A percentile compares a stretch with the other conserved stretches of the same genome.
phyloP scores from a whole-genome alignment of 306 rosid genomes.

The Cucumis cinereus region DNA sequence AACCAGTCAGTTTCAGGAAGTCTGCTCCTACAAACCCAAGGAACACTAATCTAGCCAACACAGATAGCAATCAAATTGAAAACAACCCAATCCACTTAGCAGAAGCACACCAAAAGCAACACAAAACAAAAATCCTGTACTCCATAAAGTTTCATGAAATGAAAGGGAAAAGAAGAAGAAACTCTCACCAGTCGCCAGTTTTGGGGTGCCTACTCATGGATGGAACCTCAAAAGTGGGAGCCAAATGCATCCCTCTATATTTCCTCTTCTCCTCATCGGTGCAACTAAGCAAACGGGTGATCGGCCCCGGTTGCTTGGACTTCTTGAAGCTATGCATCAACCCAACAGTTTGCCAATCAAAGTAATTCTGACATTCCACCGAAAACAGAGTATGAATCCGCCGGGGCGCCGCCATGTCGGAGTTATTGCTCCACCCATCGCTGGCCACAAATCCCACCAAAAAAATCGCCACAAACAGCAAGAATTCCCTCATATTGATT shows the following conservation, averaged over 20 bases:
- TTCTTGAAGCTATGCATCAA: constrained; percentile 70
- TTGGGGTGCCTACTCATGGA: constrained; percentile 93
- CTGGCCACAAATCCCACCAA: constrained; percentile 20
- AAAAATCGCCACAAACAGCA: constrained; percentile 19
- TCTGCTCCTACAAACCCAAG: constrained; percentile 27
- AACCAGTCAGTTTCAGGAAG: constrained; percentile 90
- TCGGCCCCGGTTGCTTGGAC: constrained; percentile 83
- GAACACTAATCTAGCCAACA: neutral
- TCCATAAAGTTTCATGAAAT: neutral
- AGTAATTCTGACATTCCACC: constrained; percentile 95
- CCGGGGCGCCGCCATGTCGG: constrained; percentile 38
- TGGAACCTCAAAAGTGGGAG: constrained; percentile 93
- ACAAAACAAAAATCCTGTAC: neutral
- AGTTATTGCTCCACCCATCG: constrained; percentile 17
- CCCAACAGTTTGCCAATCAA: constrained; percentile 99
- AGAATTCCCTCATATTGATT: constrained; percentile 36
- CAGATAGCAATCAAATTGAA: neutral
- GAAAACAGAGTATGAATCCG: constrained; percentile 90
- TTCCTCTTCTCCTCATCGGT: constrained; percentile 85
- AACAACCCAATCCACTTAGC: neutral
- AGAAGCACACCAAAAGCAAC: neutral
- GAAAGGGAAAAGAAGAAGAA: neutral
- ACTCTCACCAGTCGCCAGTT: constrained; percentile 84
- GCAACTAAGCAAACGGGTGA: constrained; percentile 87
- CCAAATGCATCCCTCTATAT: constrained; percentile 83